Base-by-base conservation (phyloP, 768 basidiomycete species). In the Rhodosporidiobolus sp. region DNA sequence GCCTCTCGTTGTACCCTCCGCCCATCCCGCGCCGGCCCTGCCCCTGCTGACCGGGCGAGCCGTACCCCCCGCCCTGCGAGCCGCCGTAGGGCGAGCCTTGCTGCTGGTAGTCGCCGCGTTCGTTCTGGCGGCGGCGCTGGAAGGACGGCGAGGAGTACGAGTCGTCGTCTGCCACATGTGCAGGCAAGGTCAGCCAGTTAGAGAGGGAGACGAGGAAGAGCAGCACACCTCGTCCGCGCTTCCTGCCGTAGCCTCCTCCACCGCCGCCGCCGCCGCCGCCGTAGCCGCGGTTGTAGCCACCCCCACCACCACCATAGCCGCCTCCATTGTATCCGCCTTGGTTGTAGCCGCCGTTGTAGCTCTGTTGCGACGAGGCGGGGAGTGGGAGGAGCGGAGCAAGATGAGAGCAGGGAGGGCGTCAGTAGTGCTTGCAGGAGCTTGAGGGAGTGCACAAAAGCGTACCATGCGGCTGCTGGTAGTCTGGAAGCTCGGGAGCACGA, bases 101-200 rank as follows among this genome's bases (percentile, higher is more conserved):
- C 28, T 50, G 20, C n/a, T 63, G 60, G 54, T 43, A 68, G 54
- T 77, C 69, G 54, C 74, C 58, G 20, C 65, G 65, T 32, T 63
- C 59, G 54, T 45, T 63, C 16, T 53, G 61, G 22, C 55, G 48
- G 10, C 49, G 55, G 19, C 48, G 35, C 48, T 55, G 52, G n/a
- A 22, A 50, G 53, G 26, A 53, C 45, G 35, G 50, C 30, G 68
- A 57, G 22, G 68, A 69, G 75, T 74, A 75, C 46, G 48, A 30
- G 62, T 59, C 77, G 58, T 64, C 80, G 73, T 70, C 80, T 72
- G 65, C 69, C 52, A 43, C 50, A 46, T 43, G n/a, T n/a, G 78
- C 76, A 14, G 69, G 72, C 19, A 52, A 34, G 6, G 14, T n/a
- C 26, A 56, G 53, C 22, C 26, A 3, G 22, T 19, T 11, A 4